phyloP scores from a whole-genome alignment of 176 grass and related monocot genomes.

The Calamus simplicifolius region DNA sequence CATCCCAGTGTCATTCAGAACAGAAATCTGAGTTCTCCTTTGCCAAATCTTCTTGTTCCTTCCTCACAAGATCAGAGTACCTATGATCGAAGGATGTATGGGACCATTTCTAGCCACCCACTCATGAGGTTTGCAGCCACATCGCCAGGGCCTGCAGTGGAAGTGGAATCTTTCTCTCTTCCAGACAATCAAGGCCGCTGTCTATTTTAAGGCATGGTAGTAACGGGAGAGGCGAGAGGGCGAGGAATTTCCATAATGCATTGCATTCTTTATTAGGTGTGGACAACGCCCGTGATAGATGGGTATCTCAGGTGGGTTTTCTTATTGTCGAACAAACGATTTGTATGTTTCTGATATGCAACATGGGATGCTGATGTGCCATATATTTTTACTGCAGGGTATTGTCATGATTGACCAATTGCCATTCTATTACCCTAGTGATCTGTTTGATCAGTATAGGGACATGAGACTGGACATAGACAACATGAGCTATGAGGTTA shows the following conservation, averaged over 20 bases:
- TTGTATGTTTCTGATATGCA: no score
- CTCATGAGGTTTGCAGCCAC: conserved; percentile 25
- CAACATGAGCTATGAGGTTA: conserved; percentile 88
- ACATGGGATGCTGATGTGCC: background rate
- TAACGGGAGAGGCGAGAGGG: conserved; percentile 42
- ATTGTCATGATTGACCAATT: conserved; percentile 30
- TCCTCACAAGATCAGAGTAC: conserved; percentile 13
- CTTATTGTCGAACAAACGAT: background rate
- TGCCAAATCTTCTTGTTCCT: conserved; percentile 25
- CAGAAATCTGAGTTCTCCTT: conserved; percentile 26
- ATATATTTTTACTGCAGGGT: conserved; percentile 34
- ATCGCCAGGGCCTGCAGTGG: conserved; percentile 16
- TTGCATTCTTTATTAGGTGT: conserved; percentile 35
- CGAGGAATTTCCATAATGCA: conserved; percentile 33
- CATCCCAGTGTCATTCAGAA: conserved; percentile 13
- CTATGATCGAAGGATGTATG: conserved; percentile 31
- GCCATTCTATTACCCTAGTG: conserved; percentile 23
- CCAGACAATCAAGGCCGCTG: conserved; percentile 42
- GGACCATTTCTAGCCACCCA: conserved; percentile 7
- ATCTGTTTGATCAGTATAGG: conserved; percentile 59
- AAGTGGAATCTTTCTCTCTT: conserved; percentile 16
- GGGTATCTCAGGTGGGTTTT: conserved; percentile 14
- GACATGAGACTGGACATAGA: conserved; percentile 80
- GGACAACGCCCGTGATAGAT: conserved; percentile 22
- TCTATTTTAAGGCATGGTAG: conserved; percentile 7